Base-by-base conservation (phyloP, 768 basidiomycete species). In the Trametes cinnabarina region DNA sequence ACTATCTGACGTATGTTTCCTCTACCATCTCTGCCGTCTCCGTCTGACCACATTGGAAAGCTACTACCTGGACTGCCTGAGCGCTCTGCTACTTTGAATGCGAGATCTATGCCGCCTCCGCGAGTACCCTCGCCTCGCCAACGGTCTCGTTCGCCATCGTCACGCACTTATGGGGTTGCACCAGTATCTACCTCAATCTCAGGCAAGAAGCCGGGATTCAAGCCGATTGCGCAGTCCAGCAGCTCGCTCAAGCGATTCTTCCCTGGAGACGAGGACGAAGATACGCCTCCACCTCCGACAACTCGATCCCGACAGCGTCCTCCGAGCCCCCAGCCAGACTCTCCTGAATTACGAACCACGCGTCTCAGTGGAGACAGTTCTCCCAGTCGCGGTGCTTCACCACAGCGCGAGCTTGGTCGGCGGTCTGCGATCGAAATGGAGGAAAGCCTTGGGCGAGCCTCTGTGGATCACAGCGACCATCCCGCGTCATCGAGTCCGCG, bases 231-330 rank as follows among this genome's bases (percentile, higher is more conserved):
- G 73, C 54, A 74, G 65, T 79, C 81, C 3, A 73, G 63, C 32
- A 81, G 85, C 17, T 72, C 81, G 1, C 75, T 94, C 46, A 88
- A 86, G 69, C 81, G 78, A 65, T 94, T 94, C 73, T 94, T 94
- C 68, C 91, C 92, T 20, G 83, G 81, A 1, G 90, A 92, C 48
- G 90, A 92, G 20, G 88, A 90, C 19, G 88, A 90, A 34, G 78
- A 82, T 63, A 77, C 79, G 30, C 65, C 62, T 17, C 51, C 52
- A 10, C 47, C 34, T 67, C 53, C 54, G 2, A 25, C 59, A 23
- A 51, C 32, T 22, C 54, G 54, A 0, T 55, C 47, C 4, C 41
- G 51, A 22, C 42, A 44, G 15, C 47, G 47, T 25, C 26, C 48
- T 34, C 42, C 53, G 6, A 59, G 28, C 28, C 42, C 56, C 0